A percentile compares a stretch with the other conserved stretches of the same genome.
These are phyloP conservation scores for Nidula niveotomentosa DNA, from an alignment of 1,284 basidiomycete genomes.

Conservation along the genomic window DNA sequence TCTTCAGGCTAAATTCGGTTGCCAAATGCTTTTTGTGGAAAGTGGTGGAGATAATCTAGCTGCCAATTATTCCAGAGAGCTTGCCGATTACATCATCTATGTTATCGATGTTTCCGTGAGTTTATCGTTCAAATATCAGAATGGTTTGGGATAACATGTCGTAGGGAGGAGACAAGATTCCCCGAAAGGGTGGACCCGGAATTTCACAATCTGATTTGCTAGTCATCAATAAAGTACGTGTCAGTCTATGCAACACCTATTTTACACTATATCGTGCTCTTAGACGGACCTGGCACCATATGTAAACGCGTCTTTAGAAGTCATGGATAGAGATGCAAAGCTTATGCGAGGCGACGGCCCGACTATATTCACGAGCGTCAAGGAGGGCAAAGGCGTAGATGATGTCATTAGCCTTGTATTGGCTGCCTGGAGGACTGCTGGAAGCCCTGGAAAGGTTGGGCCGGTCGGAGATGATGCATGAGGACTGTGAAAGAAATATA, in stretches of 20 bases:
- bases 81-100: constrained; percentile 98
- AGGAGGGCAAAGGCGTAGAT: constrained; percentile 78
- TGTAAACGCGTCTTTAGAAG: constrained; percentile 91
- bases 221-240: constrained; percentile 92
- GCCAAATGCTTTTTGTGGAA: constrained; percentile 90
- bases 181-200: constrained; percentile 96
- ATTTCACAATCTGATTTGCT: constrained; percentile 95
- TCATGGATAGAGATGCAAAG: constrained; percentile 94
- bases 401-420: constrained; percentile 85
- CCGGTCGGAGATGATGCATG: constrained; percentile 42
- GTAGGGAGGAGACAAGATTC: constrained; percentile 96
- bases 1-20: constrained; percentile 87
- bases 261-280: background rate
- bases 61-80: constrained; percentile 94
- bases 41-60: constrained; percentile 96
- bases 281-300: constrained; percentile 92
- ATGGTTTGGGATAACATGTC: background rate
- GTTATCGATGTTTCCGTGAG: constrained; percentile 83
- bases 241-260: background rate
- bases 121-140: background rate
- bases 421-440: constrained; percentile 82
- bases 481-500: too few relatives aligned
- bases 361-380: constrained; percentile 89
- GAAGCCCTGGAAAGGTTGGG: constrained; percentile 61
- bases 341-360: constrained; percentile 94